Base-by-base conservation (phyloP, 202 grass and related monocot genomes). In the Zizania palustris region DNA sequence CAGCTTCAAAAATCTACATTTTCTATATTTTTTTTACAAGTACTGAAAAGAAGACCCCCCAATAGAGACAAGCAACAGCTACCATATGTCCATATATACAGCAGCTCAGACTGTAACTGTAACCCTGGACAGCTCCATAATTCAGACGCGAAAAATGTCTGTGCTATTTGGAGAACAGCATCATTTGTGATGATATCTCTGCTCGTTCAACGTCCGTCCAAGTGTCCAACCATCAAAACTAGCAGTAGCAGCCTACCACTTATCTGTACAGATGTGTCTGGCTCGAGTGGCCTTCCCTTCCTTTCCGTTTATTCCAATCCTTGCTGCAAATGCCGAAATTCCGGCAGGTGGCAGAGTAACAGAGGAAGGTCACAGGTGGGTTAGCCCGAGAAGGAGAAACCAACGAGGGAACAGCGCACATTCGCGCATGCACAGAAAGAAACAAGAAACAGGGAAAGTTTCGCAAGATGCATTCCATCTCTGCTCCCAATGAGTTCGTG, bases 181-280 rank as follows among this genome's bases (percentile, higher is more conserved):
- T 11, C 81, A 83, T 76, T 53, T 69, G 81, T 45, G 73, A 75
- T 46, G 65, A 33, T 36, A 13, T 38, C 16, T 5, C 15, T 19
- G 19, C 45, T n/a, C 37, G n/a, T 60, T 9, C 54, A 2, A 41
- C 53, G 57, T 33, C 66, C 77, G 28, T 62, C 77, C 55, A n/a
- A 6, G 14, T 28, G 15, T 49, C 65, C 15, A 51, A n/a, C 49
- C n/a, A 55, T 20, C 51, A 55, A 70, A 37, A 43, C 22, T 35
- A 50, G 48, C 48, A 50, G 13, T 16, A 50, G 44, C 61, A 50
- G 33, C 3, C 28, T 28, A 28, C 28, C 28, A 36, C 33, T 63
- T 10, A 15, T 1, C 34, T 42, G 56, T 15, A 8, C 3, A 35
- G 13, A 35, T 13, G 8, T 13, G 14, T 21, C 20, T 60, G 57